Evolutionary conservation across 2,329 filamentous ascomycete genomes (phyloP), one percentile per base, ranked within the genome.

Genomic region (Chrysoporthe austroafricana): DNA sequence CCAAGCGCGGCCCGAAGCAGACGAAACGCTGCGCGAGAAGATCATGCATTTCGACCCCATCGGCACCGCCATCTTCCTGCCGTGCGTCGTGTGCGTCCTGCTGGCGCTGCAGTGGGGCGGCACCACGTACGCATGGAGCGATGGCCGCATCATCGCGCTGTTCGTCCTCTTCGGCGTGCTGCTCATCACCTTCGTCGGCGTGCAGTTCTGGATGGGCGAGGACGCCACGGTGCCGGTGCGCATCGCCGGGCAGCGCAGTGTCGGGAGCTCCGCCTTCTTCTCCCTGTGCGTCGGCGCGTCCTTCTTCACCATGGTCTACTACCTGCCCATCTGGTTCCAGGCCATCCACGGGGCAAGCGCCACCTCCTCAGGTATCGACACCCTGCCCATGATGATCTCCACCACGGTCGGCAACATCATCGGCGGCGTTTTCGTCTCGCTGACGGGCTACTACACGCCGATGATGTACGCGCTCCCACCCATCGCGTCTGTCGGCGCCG

Each of bases 31-130:
- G 26, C 26, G 26, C 26, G 26, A 26, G 26, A 26, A 26, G 26
- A 26, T 26, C 26, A 26, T 26, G 26, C 26, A 26, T 26, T 26
- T 26, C 26, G 26, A 26, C 2, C 26, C 26, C 26, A 26, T 26
- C 26, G 26, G 26, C 26, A 26, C 26, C 26, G 26, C 44, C 48
- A 11, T n/a, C 44, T 48, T n/a, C 44, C n/a, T n/a, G 6, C 44
- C n/a, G 16, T 48, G 18, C 44, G 78, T 82, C 26, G 73, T 81
- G 46, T 83, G 80, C 70, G 77, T 83, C 16, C 72, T 84, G 2
- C 73, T 84, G n/a, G 82, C 81, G 11, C 75, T 84, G 14, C 79
- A 83, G 66, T 84, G 80, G 80, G 79, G 79, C 64, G 79, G 78
- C 52, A 66, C 61, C 3, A 67, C 66, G 13, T 72, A 73, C 50